Base-by-base conservation (phyloP, 805 yeast genomes). In the Kodamaea laetipori region DNA sequence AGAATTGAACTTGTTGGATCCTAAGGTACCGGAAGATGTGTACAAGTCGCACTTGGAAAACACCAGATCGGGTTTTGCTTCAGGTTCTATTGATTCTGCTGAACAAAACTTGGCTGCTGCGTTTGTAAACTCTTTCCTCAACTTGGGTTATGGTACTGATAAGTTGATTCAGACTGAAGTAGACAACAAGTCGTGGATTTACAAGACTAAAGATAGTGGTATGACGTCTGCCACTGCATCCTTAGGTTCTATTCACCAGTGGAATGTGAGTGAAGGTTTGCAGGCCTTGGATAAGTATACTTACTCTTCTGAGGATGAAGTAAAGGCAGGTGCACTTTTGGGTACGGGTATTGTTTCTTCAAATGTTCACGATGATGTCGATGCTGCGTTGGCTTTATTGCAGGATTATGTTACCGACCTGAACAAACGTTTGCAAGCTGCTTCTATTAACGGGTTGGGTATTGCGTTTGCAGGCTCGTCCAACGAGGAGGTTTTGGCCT, bases 361-460 rank as follows among this genome's bases (percentile, higher is more conserved):
- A 16, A 95, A 95, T 66, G 92, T 94, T 43, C 96, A 88, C 66
- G 97, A 92, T 61, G 99, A 92, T 49, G 88, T 90, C 33, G 98
- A 90, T 51, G 92, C 97, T 1, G 92, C 97, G 5, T 74, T 88
- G 48, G 82, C 95, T 21, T 69, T 94, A 52, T 76, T 94, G 50
- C 89, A 83, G 64, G 98, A 92, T 50, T 87, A 86, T 57, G 84
- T 87, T 21, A 74, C 77, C 39, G 86, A 81, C 53, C 65, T 81
- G 6, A 81, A 80, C 51, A 74, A 77, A 47, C 69, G 80, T 42
- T 73, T 87, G 51, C 82, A 87, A 48, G 74, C 90, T 4, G 78
- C 97, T 6, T 88, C 98, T 4, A 85, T 94, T 37, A 77, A 86
- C 44, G 98, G 99, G 52, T 74, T 94, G 44, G 97, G 98, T 37